Percentiles rank a stretch among this genome's conserved stretches.
These are phyloP conservation scores for Ophiostoma quercus DNA, from an alignment of 2,329 filamentous ascomycete genomes.

Conservation along the genomic window DNA sequence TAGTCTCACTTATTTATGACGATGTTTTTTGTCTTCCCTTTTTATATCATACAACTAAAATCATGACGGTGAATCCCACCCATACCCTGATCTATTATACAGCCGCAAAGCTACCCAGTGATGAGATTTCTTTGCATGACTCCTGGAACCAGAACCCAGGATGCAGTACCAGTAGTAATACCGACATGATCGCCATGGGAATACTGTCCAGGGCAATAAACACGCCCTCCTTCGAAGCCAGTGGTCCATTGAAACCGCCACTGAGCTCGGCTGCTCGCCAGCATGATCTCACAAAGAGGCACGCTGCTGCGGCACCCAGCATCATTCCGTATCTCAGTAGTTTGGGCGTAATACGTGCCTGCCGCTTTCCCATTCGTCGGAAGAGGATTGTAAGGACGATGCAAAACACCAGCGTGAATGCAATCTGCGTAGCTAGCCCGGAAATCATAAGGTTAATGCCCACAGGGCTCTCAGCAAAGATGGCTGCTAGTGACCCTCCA, in stretches of 20 bases:
- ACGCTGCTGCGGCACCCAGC: background rate
- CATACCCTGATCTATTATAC: background rate
- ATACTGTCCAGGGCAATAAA: constrained; percentile 1
- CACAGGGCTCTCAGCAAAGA: background rate
- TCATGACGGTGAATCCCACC: too few species aligned
- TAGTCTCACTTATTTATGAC: background rate
- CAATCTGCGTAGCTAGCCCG: background rate
- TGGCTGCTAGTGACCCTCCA: background rate
- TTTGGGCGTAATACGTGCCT: background rate
- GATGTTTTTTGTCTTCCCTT: background rate
- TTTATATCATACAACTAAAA: too few species aligned
- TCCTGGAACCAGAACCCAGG: background rate
- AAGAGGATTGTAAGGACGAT: background rate
- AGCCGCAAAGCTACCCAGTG: background rate
- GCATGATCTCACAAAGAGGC: background rate
- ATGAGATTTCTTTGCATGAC: background rate
- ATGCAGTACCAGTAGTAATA: background rate
- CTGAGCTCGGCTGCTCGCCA: background rate
- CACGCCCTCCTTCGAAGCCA: background rate
- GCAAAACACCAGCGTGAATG: background rate
- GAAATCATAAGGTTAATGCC: background rate
- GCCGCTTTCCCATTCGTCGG: background rate
- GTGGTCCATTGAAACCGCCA: background rate
- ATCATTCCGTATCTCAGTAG: background rate
- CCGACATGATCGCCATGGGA: background rate